These are phyloP conservation scores for Breviolum minutum DNA, from an alignment of 73 alveolate species.

Conservation along the genomic window DNA sequence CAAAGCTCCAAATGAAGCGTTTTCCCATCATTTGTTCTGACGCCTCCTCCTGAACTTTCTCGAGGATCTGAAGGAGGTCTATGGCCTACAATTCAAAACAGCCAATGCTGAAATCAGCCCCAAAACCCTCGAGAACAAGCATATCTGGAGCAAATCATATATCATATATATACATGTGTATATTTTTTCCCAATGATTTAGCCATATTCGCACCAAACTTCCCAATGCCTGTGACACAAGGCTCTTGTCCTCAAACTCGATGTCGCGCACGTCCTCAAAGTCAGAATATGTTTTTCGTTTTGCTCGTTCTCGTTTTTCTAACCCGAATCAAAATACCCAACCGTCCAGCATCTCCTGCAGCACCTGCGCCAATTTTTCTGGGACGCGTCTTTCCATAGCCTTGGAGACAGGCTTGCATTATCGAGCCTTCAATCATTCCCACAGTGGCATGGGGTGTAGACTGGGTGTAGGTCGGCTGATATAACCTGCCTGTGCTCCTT, in stretches of 20 bases:
- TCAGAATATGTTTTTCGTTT: not conserved
- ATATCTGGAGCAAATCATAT: no score
- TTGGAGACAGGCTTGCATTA: not conserved
- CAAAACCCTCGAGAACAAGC: no score
- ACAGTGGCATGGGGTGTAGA: no score
- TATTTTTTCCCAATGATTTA: no score
- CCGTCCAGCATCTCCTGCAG: slow-evolving; percentile 21
- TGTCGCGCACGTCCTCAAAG: slow-evolving; percentile 54
- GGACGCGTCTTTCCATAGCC: slow-evolving; percentile 76
- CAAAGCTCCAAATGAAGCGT: not conserved
- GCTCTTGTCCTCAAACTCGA: slow-evolving; percentile 82
- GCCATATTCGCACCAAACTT: not conserved
- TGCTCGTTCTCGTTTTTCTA: not conserved
- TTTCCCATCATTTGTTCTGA: not conserved
- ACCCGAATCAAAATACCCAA: not conserved
- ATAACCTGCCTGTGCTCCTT: no score
- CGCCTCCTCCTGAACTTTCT: slow-evolving; percentile 65
- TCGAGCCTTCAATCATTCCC: no score
- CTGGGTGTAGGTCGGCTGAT: no score
- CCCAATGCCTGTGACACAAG: slow-evolving; percentile 51
- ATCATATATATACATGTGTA: no score
- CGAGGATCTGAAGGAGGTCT: slow-evolving; percentile 43
- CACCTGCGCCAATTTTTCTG: slow-evolving; percentile 61
- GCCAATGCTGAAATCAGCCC: no score
- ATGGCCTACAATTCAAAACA: slow-evolving; percentile 8